Percentiles rank a stretch among this genome's conserved stretches.
Evolutionary conservation across 257 asterid genomes (phyloP).

Genomic region (Salvia miltiorrhiza): DNA sequence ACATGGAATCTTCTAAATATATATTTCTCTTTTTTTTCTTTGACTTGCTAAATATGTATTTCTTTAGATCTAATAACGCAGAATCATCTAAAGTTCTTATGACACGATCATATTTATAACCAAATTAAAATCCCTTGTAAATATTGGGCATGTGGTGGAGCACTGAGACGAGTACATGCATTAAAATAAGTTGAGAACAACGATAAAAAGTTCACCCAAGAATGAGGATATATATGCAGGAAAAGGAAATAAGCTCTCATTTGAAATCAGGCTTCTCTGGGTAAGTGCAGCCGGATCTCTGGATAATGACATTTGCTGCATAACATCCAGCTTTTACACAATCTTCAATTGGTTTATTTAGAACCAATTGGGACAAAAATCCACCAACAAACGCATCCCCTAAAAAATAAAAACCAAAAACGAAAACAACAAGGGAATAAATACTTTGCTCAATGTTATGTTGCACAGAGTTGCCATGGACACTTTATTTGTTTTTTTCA

Average conservation of each 20-base stretch:
- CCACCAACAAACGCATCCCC: slow-evolving; percentile 94
- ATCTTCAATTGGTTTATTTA: slow-evolving; percentile 56
- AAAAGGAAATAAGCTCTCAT: slow-evolving; percentile 26
- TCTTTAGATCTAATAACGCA: neutral
- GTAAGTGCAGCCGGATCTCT: slow-evolving; percentile 84
- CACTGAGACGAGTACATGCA: slow-evolving; percentile 11
- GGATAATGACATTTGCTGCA: slow-evolving; percentile 77
- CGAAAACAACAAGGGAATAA: too few species aligned
- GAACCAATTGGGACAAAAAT: slow-evolving; percentile 71
- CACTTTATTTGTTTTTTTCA: neutral
- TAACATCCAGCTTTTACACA: slow-evolving; percentile 73
- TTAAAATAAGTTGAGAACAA: slow-evolving; percentile 13
- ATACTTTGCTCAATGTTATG: neutral
- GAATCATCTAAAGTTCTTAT: neutral
- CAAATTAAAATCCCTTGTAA: slow-evolving; percentile 1
- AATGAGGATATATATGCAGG: neutral
- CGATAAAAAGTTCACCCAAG: slow-evolving; percentile 4
- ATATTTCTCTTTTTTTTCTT: too few species aligned
- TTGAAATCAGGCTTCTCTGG: slow-evolving; percentile 78
- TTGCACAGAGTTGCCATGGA: neutral
- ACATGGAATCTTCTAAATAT: too few species aligned
- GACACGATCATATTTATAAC: neutral
- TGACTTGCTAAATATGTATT: neutral
- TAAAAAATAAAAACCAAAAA: neutral
- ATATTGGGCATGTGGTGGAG: neutral